These are phyloP conservation scores for Trichophyton simii DNA, from an alignment of 2,329 filamentous ascomycete species.

Conservation along the genomic window DNA sequence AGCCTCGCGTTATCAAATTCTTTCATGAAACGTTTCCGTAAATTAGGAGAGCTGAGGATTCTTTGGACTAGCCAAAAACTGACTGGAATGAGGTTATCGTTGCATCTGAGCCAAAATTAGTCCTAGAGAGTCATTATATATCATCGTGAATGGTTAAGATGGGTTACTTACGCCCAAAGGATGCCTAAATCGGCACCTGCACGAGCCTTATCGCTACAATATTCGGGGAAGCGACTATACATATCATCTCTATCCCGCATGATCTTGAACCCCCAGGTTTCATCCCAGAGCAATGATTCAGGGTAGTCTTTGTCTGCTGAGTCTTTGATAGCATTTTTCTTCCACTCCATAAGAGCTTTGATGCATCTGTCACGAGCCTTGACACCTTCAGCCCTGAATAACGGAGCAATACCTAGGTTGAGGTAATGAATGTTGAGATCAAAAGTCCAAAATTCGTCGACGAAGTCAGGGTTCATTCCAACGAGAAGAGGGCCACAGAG, in stretches of 20 bases:
- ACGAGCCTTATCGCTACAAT: not conserved
- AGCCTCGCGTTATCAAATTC: not conserved
- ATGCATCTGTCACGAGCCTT: not conserved
- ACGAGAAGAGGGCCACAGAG: not conserved
- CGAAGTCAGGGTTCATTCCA: not conserved
- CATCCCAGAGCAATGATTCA: not conserved
- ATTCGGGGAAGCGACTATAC: not conserved
- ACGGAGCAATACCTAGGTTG: not conserved
- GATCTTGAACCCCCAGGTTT: not conserved
- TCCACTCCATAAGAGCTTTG: not conserved
- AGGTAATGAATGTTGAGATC: not conserved
- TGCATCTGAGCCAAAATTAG: not conserved
- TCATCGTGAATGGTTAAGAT: not conserved
- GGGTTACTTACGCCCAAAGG: not conserved
- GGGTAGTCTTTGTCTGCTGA: not conserved
- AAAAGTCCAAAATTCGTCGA: not conserved
- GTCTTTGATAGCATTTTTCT: not conserved
- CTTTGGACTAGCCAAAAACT: not conserved
- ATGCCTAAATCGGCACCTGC: not conserved
- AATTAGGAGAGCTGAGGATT: not conserved
- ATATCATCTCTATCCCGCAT: not conserved
- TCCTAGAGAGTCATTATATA: not conserved
- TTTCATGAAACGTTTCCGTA: not conserved
- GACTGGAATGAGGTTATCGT: not conserved
- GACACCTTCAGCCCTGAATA: not conserved